phyloP scores from a whole-genome alignment of 164 flowering plant genomes.

The Liquidambar formosana region DNA sequence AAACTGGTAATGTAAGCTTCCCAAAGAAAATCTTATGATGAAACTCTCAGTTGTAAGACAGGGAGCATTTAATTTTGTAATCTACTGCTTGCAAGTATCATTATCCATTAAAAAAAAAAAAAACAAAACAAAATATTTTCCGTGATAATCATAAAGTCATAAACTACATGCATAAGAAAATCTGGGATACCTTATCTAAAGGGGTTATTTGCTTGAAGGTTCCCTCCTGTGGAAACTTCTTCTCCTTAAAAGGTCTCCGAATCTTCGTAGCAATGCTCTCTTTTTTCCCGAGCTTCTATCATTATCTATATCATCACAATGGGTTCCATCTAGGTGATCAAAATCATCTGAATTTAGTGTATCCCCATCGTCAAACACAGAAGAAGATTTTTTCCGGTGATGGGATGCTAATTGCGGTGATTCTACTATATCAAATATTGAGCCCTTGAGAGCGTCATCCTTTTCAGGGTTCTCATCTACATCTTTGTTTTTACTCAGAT shows the following conservation, averaged over 20 bases:
- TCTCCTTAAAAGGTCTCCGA: constrained; percentile 60
- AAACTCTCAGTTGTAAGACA: no score
- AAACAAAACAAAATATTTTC: no score
- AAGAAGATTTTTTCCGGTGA: constrained; percentile 34
- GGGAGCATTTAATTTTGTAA: no score
- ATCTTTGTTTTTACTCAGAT: constrained; percentile 19
- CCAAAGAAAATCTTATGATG: no score
- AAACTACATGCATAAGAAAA: no score
- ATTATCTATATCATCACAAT: constrained; percentile 41
- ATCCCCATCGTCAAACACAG: constrained; percentile 33
- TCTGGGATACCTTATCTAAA: no score
- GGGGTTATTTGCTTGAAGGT: constrained; percentile 7
- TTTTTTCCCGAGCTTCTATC: constrained; percentile 47
- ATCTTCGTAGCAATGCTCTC: constrained; percentile 55
- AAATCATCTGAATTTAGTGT: constrained; percentile 33
- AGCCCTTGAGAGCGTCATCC: constrained; percentile 53
- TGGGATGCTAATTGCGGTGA: constrained; percentile 34
- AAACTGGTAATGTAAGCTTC: no score
- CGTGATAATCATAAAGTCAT: no score
- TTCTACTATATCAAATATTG: constrained; percentile 53
- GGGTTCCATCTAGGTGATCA: constrained; percentile 38
- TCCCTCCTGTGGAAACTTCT: constrained; percentile 32
- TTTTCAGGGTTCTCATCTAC: constrained; percentile 26
- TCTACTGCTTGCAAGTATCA: no score
- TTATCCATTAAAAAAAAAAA: background rate